These are phyloP conservation scores for Fraxinus sp. DNA, from an alignment of 305 asterid species.

Conservation along the genomic window DNA sequence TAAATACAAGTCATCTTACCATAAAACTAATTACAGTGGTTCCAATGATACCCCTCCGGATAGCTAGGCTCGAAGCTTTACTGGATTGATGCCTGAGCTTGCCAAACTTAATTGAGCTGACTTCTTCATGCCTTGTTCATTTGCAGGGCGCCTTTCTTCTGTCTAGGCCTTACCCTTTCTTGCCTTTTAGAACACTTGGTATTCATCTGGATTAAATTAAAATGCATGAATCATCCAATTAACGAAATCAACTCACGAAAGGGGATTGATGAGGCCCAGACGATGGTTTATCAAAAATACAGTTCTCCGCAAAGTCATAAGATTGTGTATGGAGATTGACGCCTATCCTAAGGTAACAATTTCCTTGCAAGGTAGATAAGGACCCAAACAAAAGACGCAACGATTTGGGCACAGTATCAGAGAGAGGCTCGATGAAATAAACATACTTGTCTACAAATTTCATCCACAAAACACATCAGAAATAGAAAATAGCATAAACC, in stretches of 20 bases:
- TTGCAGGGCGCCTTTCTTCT: background rate
- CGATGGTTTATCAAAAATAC: background rate
- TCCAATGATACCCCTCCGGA: background rate
- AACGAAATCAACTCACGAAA: background rate
- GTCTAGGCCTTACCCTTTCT: background rate
- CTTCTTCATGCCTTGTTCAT: background rate
- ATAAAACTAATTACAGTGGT: background rate
- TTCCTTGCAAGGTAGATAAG: background rate
- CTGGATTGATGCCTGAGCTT: background rate
- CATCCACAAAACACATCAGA: background rate
- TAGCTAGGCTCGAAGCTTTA: background rate
- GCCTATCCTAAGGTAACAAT: background rate
- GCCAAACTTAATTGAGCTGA: background rate
- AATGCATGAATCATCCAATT: background rate
- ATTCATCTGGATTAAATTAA: background rate
- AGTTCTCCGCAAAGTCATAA: background rate
- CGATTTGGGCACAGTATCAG: background rate
- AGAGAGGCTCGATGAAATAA: background rate
- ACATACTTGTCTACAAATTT: background rate
- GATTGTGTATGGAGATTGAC: no score
- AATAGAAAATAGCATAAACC: background rate
- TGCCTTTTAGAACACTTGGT: background rate
- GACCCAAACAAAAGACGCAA: background rate
- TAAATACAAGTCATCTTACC: constrained; percentile 10
- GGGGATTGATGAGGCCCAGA: background rate